Base-by-base conservation (phyloP, 2,329 filamentous ascomycete species). In the Lecanosticta acicola region DNA sequence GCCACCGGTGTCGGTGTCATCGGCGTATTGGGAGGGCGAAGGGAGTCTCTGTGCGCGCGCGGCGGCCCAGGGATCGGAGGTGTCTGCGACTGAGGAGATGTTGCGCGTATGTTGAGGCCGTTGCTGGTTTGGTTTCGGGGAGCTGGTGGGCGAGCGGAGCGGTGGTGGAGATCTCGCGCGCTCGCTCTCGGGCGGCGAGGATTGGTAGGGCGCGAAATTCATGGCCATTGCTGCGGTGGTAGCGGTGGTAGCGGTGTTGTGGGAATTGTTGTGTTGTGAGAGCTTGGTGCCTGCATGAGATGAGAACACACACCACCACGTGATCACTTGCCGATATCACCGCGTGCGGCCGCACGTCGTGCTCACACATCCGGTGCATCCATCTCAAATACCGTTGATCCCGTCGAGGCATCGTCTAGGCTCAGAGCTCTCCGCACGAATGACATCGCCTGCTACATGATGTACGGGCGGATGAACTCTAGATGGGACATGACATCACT, bases 151-250 rank as follows among this genome's bases (percentile, higher is more conserved):
- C 67, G 73, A 82, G 68, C 65, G 85, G 79, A 55, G 74, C 45
- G 66, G 70, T 9, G 82, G 77, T 42, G 89, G 87, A 16, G 87
- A 94, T 65, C 89, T 77, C 42, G 85, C 81, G 61, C 91, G 87
- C 57, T 82, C 80, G 59, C 84, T 78, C 71, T 97, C 90, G 8
- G 93, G 93, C 13, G 85, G 85, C 39, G 85, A 85, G 68, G 91
- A 91, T 73, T 97, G 93, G 71, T 97, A 98, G 32, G 93, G 93
- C 37, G 93, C 93, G 67, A 97, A 98, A 72, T 96, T 87, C 86
- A 93, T 93, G 45, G 59, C 71, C 55, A 60, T 61, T 35, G 32
- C 55, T 5, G 32, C 4, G 32, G 8, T 32, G 33, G 33, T 14
- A 14, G 8, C 33, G 11, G 16, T 32, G 20, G 36, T 17, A 18